Evolutionary conservation across 768 basidiomycete genomes (phyloP).

Genomic region (Boletus rubescentipes): DNA sequence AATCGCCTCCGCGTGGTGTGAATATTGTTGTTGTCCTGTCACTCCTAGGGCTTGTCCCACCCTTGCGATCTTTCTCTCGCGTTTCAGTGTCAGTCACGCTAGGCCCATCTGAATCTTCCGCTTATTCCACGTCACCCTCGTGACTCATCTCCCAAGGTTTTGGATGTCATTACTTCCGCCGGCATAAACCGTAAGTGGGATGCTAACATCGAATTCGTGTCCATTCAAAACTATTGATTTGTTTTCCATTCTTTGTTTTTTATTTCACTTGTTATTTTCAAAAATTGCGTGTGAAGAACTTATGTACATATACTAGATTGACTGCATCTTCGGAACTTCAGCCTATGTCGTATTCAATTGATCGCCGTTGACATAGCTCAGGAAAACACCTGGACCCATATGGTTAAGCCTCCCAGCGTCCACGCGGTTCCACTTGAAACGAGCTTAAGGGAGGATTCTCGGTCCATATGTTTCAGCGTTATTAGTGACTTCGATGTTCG

Average conservation of each 20-base stretch:
- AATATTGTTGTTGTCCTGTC: slow-evolving; percentile 14
- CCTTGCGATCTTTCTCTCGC: slow-evolving; percentile 19
- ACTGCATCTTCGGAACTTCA: slow-evolving; percentile 27
- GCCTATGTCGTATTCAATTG: slow-evolving; percentile 34
- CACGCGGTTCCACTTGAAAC: slow-evolving; percentile 27
- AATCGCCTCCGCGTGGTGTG: slow-evolving; percentile 20
- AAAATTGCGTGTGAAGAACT: slow-evolving; percentile 20
- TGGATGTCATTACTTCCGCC: slow-evolving; percentile 13
- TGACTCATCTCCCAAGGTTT: slow-evolving; percentile 5
- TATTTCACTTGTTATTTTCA: slow-evolving; percentile 17
- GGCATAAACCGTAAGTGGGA: slow-evolving; percentile 11
- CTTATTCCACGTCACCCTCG: slow-evolving; percentile 4
- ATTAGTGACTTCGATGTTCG: slow-evolving; percentile 9
- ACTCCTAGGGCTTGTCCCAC: slow-evolving; percentile 19
- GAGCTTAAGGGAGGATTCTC: slow-evolving; percentile 5
- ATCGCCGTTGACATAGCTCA: slow-evolving; percentile 35
- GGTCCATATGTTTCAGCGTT: slow-evolving; percentile 16
- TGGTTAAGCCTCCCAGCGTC: slow-evolving; percentile 26
- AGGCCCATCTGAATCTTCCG: not conserved
- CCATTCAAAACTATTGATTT: too few relatives aligned
- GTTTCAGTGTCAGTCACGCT: slow-evolving; percentile 22
- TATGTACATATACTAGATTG: slow-evolving; percentile 10
- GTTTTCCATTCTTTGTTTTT: slow-evolving; percentile 21
- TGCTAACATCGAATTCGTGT: too few relatives aligned
- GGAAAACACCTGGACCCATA: slow-evolving; percentile 32